Percentiles rank a stretch among this genome's conserved stretches.
Evolutionary conservation across 768 basidiomycete genomes (phyloP).

Genomic region (Tulasnella sp.): DNA sequence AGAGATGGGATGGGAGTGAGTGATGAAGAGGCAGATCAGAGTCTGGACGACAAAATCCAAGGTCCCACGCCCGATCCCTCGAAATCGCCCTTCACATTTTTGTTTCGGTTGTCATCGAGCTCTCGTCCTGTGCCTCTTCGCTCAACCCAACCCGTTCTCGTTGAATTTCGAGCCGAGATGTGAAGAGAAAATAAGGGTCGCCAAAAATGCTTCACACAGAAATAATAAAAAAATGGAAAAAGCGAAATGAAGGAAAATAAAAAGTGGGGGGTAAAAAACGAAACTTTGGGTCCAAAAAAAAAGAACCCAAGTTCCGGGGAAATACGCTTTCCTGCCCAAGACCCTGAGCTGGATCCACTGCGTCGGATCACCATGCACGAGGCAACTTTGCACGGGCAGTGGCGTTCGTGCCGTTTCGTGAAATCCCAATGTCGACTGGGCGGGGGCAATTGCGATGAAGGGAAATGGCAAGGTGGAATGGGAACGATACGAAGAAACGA

Average conservation of each 20-base stretch:
- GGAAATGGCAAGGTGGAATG: too few relatives aligned
- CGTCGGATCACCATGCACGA: neutral
- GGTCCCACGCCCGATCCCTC: neutral
- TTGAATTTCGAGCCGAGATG: too few relatives aligned
- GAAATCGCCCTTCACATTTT: neutral
- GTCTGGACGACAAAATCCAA: constrained; percentile 5
- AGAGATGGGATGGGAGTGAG: neutral
- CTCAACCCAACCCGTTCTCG: too few relatives aligned
- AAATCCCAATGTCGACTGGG: constrained; percentile 6
- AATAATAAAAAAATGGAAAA: neutral
- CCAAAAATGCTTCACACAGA: too few relatives aligned
- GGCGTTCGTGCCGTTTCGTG: constrained; percentile 1
- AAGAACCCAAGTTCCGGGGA: constrained; percentile 8
- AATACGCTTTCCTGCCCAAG: neutral
- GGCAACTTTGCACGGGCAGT: constrained; percentile 6
- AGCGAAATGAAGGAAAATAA: neutral
- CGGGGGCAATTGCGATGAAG: neutral
- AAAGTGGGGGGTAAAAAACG: neutral
- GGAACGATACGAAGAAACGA: too few relatives aligned
- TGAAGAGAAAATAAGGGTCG: too few relatives aligned
- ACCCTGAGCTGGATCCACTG: neutral
- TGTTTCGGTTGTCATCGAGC: neutral
- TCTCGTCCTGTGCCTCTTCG: neutral
- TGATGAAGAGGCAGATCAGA: constrained; percentile 12
- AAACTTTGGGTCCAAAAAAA: neutral